These are phyloP conservation scores for Chenopodium suecicum DNA, from an alignment of 148 eudicot genomes.

Conservation along the genomic window DNA sequence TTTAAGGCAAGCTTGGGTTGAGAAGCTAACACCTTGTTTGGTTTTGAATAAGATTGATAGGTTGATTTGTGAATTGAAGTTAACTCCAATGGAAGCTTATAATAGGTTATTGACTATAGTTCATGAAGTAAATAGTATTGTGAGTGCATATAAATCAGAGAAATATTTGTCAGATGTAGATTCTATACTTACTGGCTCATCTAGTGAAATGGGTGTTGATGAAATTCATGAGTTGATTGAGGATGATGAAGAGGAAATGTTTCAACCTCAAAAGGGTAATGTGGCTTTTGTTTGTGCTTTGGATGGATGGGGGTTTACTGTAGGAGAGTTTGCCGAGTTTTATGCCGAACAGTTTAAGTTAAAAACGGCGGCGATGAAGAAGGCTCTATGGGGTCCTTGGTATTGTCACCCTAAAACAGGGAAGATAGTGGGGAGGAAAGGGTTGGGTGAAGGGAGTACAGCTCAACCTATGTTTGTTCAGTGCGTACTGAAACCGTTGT, in stretches of 20 bases:
- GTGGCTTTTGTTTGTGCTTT: conserved; percentile 90
- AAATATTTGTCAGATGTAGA: conserved; percentile 95
- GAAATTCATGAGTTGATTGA: conserved; percentile 57
- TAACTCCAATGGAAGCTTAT: conserved; percentile 88
- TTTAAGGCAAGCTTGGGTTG: conserved; percentile 93
- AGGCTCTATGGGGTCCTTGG: conserved; percentile 85
- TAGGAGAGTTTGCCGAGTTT: conserved; percentile 78
- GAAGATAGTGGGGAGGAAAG: conserved; percentile 73
- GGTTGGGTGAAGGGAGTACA: conserved; percentile 50
- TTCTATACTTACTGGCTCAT: conserved; percentile 59
- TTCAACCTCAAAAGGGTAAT: conserved; percentile 94
- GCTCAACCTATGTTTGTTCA: conserved; percentile 84
- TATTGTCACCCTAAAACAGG: conserved; percentile 70
- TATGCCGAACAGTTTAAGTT: conserved; percentile 69
- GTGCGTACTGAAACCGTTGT: conserved; percentile 78
- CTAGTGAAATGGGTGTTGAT: conserved; percentile 48
- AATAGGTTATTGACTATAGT: conserved; percentile 68
- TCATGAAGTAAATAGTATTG: conserved; percentile 86
- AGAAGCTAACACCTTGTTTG: conserved; percentile 82
- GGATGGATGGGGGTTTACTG: conserved; percentile 93
- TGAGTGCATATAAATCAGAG: conserved; percentile 80
- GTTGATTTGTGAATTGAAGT: conserved; percentile 69
- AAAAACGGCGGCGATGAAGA: conserved; percentile 46
- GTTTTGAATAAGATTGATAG: conserved; percentile 95
- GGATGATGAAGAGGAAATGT: conserved; percentile 85